phyloP scores from a whole-genome alignment of 2,329 filamentous ascomycete species.

The Neopestalotiopsis sp. region DNA sequence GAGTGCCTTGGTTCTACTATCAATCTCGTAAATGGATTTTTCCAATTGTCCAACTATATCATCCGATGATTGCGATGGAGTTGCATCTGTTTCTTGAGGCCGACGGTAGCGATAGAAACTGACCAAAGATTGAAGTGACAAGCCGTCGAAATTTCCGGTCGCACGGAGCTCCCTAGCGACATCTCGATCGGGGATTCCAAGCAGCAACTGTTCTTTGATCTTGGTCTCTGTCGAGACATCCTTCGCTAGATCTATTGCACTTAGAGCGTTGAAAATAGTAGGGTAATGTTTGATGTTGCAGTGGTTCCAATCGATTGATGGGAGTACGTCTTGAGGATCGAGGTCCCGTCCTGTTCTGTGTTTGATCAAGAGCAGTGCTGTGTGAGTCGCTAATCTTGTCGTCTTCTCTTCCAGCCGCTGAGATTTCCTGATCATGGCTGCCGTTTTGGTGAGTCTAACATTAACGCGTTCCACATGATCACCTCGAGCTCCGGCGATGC shows the following conservation, averaged over 20 bases:
- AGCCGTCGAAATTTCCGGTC: slow-evolving; percentile 24
- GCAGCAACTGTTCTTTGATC: slow-evolving; percentile 27
- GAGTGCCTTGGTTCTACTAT: slow-evolving; percentile 25
- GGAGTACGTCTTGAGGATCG: slow-evolving; percentile 25
- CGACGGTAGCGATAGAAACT: slow-evolving; percentile 25
- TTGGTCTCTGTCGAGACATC: slow-evolving; percentile 22
- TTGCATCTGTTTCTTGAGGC: not conserved
- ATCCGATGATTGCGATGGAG: slow-evolving; percentile 2
- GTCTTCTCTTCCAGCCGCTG: slow-evolving; percentile 26
- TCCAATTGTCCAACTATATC: not conserved
- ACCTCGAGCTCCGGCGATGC: slow-evolving; percentile 9
- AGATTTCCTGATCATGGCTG: slow-evolving; percentile 25
- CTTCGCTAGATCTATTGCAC: slow-evolving; percentile 22
- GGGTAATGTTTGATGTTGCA: slow-evolving; percentile 19
- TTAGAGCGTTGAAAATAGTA: slow-evolving; percentile 28
- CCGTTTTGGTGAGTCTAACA: slow-evolving; percentile 16
- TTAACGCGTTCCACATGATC: slow-evolving; percentile 8
- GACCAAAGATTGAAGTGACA: slow-evolving; percentile 26
- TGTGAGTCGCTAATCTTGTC: slow-evolving; percentile 22
- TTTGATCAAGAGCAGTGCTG: slow-evolving; percentile 27
- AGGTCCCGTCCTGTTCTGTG: slow-evolving; percentile 29
- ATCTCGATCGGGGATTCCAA: slow-evolving; percentile 25
- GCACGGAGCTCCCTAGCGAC: slow-evolving; percentile 25
- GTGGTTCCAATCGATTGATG: slow-evolving; percentile 16
- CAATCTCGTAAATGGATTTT: slow-evolving; percentile 6